Evolutionary conservation across 2,329 filamentous ascomycete genomes (phyloP).

Genomic region (Colletotrichum shisoi): DNA sequence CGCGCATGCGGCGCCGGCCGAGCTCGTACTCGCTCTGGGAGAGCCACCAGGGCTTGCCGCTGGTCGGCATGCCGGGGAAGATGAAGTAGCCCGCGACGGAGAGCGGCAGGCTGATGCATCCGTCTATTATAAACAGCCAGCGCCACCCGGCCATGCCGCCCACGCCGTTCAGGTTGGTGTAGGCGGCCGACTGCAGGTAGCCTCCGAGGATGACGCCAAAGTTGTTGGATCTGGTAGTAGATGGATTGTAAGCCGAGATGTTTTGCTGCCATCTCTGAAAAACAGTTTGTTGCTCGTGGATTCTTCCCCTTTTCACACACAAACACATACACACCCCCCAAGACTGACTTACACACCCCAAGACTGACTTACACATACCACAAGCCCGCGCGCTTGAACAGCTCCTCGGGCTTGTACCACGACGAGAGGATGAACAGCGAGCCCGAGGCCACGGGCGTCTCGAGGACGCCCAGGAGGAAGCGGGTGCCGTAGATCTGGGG

Average conservation of each 20-base stretch:
- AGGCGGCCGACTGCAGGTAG: conserved; percentile 52
- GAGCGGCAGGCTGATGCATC: conserved; percentile 62
- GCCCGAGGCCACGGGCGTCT: conserved; percentile 37
- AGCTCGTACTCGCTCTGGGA: conserved; percentile 47
- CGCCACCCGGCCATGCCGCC: conserved; percentile 59
- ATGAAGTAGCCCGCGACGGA: conserved; percentile 60
- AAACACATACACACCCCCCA: too few relatives aligned
- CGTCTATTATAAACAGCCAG: conserved; percentile 65
- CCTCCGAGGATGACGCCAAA: conserved; percentile 44
- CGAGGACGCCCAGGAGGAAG: conserved; percentile 45
- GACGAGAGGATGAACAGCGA: conserved; percentile 44
- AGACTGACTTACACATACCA: conserved; percentile 54
- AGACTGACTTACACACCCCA: conserved; percentile 46
- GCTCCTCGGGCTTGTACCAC: conserved; percentile 47
- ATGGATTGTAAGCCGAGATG: conserved; percentile 4
- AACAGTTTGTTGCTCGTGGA: neutral
- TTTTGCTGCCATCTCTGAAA: neutral
- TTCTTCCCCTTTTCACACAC: neutral
- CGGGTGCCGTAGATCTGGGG: conserved; percentile 45
- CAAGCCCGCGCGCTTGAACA: conserved; percentile 57
- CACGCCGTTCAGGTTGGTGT: conserved; percentile 58
- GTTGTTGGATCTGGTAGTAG: conserved; percentile 35
- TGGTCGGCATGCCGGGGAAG: conserved; percentile 51
- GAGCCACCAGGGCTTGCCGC: conserved; percentile 49
- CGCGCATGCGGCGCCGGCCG: conserved; percentile 46